Evolutionary conservation across 2,329 filamentous ascomycete genomes (phyloP), one percentile per base, ranked within the genome.

Genomic region (Penicillium sp.): DNA sequence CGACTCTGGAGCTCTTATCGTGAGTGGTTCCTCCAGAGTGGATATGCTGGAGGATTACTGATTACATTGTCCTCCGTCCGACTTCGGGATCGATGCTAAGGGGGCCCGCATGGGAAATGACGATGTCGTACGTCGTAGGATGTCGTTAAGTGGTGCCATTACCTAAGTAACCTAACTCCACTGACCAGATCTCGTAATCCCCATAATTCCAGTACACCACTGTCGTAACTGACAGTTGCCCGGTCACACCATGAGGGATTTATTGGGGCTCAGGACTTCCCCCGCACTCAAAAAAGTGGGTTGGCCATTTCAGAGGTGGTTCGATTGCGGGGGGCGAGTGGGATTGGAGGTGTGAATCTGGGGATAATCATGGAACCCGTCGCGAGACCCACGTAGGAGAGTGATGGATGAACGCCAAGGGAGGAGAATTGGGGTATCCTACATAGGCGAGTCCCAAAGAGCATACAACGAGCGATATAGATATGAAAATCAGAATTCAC

Each of bases 281-380:
- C 58, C 61, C 58, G 54, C 55, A 63, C 58, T 53, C 43, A 57
- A 59, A 63, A 59, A 63, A 61, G 58, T 58, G 58, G 61, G 34
- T 34, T 55, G 45, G 42, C 22, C n/a, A 25, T 28, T 38, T 50
- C 22, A 35, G 25, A 20, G 15, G 39, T 14, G 55, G 61, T 59
- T 58, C 53, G 31, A 59, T 57, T 61, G 61, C 61, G 61, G 61
- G 59, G 61, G 52, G 41, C 37, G 28, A 35, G 28, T 49, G 31
- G 47, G 31, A 49, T 49, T n/a, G 47, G 10, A 28, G 17, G n/a
- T 14, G 54, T 35, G 54, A 58, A 57, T 58, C 61, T 51, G 58
- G 61, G 61, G 58, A 50, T 3, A 2, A 22, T 22, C 22, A 22
- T 25, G 31, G 35, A 41, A 11, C 3, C 38, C 57, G 17, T 22